Evolutionary conservation across 257 asterid genomes (phyloP).

Genomic region (Handroanthus guayacan): DNA sequence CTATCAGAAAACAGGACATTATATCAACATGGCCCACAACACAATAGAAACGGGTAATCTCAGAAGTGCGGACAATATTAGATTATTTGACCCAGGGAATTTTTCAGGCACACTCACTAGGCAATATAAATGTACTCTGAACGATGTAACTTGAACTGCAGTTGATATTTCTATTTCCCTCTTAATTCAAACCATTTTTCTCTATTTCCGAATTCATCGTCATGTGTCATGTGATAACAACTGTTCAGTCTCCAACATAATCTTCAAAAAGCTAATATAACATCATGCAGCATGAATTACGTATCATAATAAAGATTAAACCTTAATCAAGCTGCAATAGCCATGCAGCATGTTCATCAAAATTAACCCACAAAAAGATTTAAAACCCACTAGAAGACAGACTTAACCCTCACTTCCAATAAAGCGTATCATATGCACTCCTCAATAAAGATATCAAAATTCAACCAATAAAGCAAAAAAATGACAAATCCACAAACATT

Average conservation of each 20-base stretch:
- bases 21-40: constrained; percentile 4
- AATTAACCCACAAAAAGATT: constrained; percentile 7
- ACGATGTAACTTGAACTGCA: constrained; percentile 3
- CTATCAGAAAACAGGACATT: constrained; percentile 14
- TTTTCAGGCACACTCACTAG: not conserved
- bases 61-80: not conserved
- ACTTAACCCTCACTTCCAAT: constrained; percentile 19
- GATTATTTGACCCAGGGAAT: not conserved
- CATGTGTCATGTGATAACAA: not conserved
- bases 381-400: not conserved
- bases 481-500: not conserved
- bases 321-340: constrained; percentile 9
- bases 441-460: constrained; percentile 2
- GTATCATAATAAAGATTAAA: constrained; percentile 1
- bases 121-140: not conserved
- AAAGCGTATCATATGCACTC: not conserved
- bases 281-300: constrained; percentile 23
- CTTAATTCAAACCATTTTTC: not conserved
- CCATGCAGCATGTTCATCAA: constrained; percentile 7
- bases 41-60: not conserved
- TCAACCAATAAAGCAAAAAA: not conserved
- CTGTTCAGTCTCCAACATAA: not conserved
- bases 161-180: constrained; percentile 6
- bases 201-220: not conserved
- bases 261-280: not conserved